A percentile compares a stretch with the other conserved stretches of the same genome.
Conservation (phyloP, 441 rosid species). For the Omphalea diandra region DNA sequence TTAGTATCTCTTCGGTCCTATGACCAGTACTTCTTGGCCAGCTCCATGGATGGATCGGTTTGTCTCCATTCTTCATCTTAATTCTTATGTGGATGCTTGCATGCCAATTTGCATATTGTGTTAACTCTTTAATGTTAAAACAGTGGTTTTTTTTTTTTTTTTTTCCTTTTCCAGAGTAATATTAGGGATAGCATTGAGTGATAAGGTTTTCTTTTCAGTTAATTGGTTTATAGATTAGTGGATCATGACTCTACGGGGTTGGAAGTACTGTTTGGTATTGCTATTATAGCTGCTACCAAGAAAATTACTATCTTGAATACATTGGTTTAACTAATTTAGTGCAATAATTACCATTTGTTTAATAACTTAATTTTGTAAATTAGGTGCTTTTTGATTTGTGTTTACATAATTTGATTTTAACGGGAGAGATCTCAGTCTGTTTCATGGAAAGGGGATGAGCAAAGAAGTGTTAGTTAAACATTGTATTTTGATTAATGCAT, state of each 20-base stretch:
- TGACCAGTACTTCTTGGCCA: slow-evolving; percentile 88
- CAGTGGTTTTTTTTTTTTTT: neutral
- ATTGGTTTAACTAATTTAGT: too few relatives aligned
- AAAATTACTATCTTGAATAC: neutral
- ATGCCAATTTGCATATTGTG: neutral
- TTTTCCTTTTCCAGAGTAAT: too few relatives aligned
- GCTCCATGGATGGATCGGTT: slow-evolving; percentile 93
- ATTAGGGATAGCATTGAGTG: neutral
- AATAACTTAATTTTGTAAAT: too few relatives aligned
- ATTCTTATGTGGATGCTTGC: neutral
- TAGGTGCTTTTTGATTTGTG: too few relatives aligned
- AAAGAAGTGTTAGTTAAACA: too few relatives aligned
- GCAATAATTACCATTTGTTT: too few relatives aligned
- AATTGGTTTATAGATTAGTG: neutral
- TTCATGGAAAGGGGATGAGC: too few relatives aligned
- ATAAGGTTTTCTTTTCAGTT: neutral
- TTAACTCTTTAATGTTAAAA: neutral
- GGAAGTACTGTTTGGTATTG: neutral
- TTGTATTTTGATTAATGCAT: too few relatives aligned
- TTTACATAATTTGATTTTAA: too few relatives aligned
- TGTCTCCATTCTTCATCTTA: slow-evolving; percentile 30
- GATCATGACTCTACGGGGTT: neutral
- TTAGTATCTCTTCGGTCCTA: slow-evolving; percentile 60
- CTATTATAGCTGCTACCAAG: neutral
- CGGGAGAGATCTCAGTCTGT: too few relatives aligned